Base-by-base conservation (phyloP, 2,329 filamentous ascomycete genomes). In the Lachnellula cervina region DNA sequence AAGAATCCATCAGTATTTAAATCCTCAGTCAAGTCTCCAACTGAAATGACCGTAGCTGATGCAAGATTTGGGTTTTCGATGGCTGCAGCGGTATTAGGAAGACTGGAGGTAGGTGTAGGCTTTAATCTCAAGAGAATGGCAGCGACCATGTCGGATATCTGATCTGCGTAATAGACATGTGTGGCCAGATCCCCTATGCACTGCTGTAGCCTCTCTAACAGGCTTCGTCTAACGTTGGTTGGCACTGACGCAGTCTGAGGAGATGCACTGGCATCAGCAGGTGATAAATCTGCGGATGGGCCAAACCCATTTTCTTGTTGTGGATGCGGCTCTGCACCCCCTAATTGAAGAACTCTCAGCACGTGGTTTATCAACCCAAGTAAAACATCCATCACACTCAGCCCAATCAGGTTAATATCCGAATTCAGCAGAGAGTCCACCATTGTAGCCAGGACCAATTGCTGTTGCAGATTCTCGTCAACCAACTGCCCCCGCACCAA, bases 151-250 rank as follows among this genome's bases (percentile, higher is more conserved):
- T 99, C 94, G 1, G 89, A 86, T 54, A 97, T 90, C 71, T 99
- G 94, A 65, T 97, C 93, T 1, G 89, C 89, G 70, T 99, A 99
- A 75, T 99, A 99, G 34, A 97, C 86, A 68, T 99, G 94, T 0
- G 90, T 96, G 2, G 92, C 91, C 28, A 99, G 77, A 69, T 92
- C 84, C n/a, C 90, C 90, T 59, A 97, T 91, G 72, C 90, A 96
- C 63, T 82, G 80, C 69, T 94, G 87, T 16, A 97, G 79, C 34
- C 86, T 82, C 35, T 77, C 72, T 28, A 96, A 74, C 16, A 97
- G 77, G 62, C 86, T 80, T 59, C 79, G 78, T 49, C 86, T 80
- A 16, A 73, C 69, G 2, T 71, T 68, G 2, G 77, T 79, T 55
- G 87, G 80, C 6, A 78, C 70, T 28, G 73, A 69, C 13, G 74